These are phyloP conservation scores for Alternaria sp. DNA, from an alignment of 2,329 filamentous ascomycete species.

Conservation along the genomic window DNA sequence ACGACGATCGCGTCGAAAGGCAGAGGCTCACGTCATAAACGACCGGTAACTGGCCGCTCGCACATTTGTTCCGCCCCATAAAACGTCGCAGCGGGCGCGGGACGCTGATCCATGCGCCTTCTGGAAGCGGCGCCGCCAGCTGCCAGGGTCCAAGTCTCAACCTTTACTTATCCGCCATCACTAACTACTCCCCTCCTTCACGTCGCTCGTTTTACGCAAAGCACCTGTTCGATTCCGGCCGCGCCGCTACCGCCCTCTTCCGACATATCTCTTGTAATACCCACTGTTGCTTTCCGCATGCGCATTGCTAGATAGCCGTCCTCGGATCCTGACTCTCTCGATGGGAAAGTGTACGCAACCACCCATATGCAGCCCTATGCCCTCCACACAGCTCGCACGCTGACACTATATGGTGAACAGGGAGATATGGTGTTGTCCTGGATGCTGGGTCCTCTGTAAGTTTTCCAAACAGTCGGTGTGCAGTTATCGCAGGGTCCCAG, in stretches of 20 bases:
- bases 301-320: slow-evolving; percentile 24
- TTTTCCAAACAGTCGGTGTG: slow-evolving; percentile 13
- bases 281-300: slow-evolving; percentile 39
- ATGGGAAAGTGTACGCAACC: slow-evolving; percentile 55
- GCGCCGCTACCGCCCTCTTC: slow-evolving; percentile 15
- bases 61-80: slow-evolving; percentile 8
- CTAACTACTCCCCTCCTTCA: slow-evolving; percentile 11
- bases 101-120: slow-evolving; percentile 20
- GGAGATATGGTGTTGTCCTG: slow-evolving; percentile 89
- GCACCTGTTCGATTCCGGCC: slow-evolving; percentile 12
- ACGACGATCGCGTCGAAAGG: not conserved
- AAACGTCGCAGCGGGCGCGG: slow-evolving; percentile 22
- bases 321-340: slow-evolving; percentile 30
- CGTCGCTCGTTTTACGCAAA: slow-evolving; percentile 39
- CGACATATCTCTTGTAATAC: slow-evolving; percentile 9
- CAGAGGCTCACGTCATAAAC: slow-evolving; percentile 8
- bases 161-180: slow-evolving; percentile 10
- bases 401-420: slow-evolving; percentile 49
- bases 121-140: slow-evolving; percentile 21
- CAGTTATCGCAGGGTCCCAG: slow-evolving; percentile 7
- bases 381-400: slow-evolving; percentile 18
- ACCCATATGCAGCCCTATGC: slow-evolving; percentile 20
- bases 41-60: slow-evolving; percentile 15
- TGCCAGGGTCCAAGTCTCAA: slow-evolving; percentile 21
- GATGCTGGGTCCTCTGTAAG: slow-evolving; percentile 91